Evolutionary conservation across 768 basidiomycete genomes (phyloP), one percentile per base, ranked within the genome.

Genomic region (Epithele typhae): DNA sequence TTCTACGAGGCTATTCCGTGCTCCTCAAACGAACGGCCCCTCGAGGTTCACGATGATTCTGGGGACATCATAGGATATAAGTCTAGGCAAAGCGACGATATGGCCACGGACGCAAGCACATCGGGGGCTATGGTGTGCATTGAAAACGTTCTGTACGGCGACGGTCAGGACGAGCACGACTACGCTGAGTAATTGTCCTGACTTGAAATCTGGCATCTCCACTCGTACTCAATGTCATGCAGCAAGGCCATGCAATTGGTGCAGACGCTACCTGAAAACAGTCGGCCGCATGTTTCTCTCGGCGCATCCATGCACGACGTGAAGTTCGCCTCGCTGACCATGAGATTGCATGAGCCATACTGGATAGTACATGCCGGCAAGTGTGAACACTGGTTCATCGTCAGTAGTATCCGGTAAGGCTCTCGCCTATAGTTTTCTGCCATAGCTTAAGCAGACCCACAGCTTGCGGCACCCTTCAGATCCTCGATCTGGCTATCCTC

Each of bases 281-380:
- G 63, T 64, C 66, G 56, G 32, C 52, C 49, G 37, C 35, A 43
- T 37, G 19, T 63, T 74, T 15, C 63, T 48, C 45, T 76, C 70
- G 56, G 76, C 69, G 12, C 43, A 8, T 56, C 74, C 3, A 68
- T 83, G 58, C 58, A 67, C 43, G 70, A 79, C 44, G 78, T 78
- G 7, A 45, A 59, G 8, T 66, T 91, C 33, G 63, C 69, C 1
- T 74, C 79, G 1, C 72, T 92, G 19, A 65, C 70, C 3, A 62
- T 91, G 18, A 75, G 82, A 25, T 62, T 88, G 30, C 77, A 87
- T 54, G 74, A 84, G 56, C 91, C 91, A 0, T 92, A 92, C 54
- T 89, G 85, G 81, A 67, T 92, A 45, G 68, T 91, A 15, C 90
- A 92, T 57, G 75, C 76, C 44, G 90, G 89, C 25, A 84, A 79